A percentile compares a stretch with the other conserved stretches of the same genome.
Conservation (phyloP, 495 filamentous ascomycete species). For the Choiromyces venosus region DNA sequence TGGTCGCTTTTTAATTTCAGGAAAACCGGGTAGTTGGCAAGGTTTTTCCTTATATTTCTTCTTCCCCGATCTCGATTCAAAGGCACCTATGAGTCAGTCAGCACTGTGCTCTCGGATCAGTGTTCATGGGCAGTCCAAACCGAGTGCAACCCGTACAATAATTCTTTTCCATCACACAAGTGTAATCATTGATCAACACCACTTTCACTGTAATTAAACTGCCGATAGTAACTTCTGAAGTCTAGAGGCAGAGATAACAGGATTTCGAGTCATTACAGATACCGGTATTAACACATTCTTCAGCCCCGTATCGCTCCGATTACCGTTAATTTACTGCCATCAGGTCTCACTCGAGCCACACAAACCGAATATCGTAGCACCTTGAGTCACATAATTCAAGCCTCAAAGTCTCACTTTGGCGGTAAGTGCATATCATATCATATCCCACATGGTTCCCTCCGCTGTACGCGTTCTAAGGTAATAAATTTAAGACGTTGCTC, state of each 20-base stretch:
- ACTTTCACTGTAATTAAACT: not conserved
- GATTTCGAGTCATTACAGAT: not conserved
- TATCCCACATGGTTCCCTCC: not conserved
- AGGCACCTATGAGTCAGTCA: not conserved
- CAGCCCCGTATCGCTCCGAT: not conserved
- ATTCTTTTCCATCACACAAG: not conserved
- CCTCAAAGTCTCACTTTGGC: not conserved
- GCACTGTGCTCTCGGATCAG: too few relatives aligned
- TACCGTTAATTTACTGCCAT: not conserved
- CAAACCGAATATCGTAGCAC: not conserved
- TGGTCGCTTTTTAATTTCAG: too few relatives aligned
- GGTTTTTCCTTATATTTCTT: not conserved
- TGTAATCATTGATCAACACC: not conserved
- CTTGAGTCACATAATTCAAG: not conserved
- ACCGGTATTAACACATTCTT: not conserved
- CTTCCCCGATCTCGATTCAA: not conserved
- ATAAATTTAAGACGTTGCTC: not conserved
- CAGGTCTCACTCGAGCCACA: not conserved
- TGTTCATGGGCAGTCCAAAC: not conserved
- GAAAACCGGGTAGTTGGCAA: too few relatives aligned
- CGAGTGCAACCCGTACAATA: not conserved
- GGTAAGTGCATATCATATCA: not conserved
- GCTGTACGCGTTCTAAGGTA: too few relatives aligned
- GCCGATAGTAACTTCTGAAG: not conserved
- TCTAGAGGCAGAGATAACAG: not conserved